A percentile compares a stretch with the other conserved stretches of the same genome.
These are phyloP conservation scores for Sequoiadendron giganteum DNA, from an alignment of 75 land plant genomes.

Conservation along the genomic window DNA sequence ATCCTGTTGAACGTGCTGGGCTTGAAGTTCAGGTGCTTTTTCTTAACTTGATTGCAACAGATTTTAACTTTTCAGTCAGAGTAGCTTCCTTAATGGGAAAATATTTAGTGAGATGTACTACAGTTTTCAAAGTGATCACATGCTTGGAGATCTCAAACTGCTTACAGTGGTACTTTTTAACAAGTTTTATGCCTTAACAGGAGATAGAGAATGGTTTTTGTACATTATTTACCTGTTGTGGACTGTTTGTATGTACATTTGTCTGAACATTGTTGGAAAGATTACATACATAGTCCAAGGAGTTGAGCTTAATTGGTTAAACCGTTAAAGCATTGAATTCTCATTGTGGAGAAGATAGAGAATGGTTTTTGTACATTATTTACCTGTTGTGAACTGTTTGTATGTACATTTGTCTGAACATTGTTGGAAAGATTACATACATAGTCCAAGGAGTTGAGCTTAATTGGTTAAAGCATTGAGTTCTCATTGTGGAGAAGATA, in stretches of 20 bases:
- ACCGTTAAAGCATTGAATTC: too few species aligned
- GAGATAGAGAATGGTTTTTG: background rate
- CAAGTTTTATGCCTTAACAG: background rate
- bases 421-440: background rate
- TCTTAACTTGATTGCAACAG: background rate
- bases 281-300: background rate
- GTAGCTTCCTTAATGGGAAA: background rate
- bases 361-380: background rate
- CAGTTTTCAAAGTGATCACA: background rate
- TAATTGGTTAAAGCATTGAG: too few species aligned
- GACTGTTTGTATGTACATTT: background rate
- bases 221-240: background rate
- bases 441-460: too few species aligned
- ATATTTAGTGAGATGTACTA: background rate
- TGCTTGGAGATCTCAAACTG: background rate
- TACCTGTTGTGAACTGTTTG: background rate
- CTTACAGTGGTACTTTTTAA: background rate
- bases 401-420: background rate
- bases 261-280: background rate
- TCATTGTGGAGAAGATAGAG: background rate
- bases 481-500: too few species aligned
- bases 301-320: too few species aligned
- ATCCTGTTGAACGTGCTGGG: slow-evolving; percentile 43
- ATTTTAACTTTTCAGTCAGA: background rate
- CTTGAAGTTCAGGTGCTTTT: slow-evolving; percentile 44